phyloP scores from a whole-genome alignment of 306 rosid genomes.

The Fragaria vesca region DNA sequence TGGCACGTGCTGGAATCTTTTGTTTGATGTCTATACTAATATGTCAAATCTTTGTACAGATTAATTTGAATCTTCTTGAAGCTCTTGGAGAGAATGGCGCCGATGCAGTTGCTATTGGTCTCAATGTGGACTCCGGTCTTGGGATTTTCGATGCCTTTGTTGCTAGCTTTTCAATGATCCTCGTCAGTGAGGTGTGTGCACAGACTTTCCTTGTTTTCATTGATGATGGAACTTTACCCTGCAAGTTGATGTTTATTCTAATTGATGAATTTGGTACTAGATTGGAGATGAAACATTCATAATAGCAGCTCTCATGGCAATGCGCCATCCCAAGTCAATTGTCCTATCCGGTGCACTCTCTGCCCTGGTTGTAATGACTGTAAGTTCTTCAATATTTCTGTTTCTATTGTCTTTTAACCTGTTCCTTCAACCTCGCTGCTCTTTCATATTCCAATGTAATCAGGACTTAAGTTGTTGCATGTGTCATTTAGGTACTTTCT shows the following conservation, averaged over 20 bases:
- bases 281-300: constrained; percentile 99
- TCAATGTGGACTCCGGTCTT: constrained; percentile 72
- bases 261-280: constrained; percentile 47
- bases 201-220: background rate
- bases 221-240: background rate
- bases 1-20: background rate
- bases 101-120: constrained; percentile 32
- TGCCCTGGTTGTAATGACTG: constrained; percentile 94
- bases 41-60: constrained; percentile 38
- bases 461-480: constrained; percentile 34
- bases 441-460: constrained; percentile 26
- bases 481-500: constrained; percentile 77
- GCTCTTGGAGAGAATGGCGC: constrained; percentile 32
- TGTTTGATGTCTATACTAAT: background rate
- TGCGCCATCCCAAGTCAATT: constrained; percentile 98
- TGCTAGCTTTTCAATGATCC: constrained; percentile 86
- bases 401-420: background rate
- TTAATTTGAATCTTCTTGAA: constrained; percentile 40
- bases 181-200: constrained; percentile 91
- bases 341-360: constrained; percentile 90
- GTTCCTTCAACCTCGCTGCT: background rate
- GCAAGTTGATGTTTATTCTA: constrained; percentile 8
- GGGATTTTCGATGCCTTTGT: constrained; percentile 86
- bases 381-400: constrained; percentile 30
- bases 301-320: constrained; percentile 98